phyloP scores from a whole-genome alignment of 1,284 basidiomycete species.

The Pascua guehoae region DNA sequence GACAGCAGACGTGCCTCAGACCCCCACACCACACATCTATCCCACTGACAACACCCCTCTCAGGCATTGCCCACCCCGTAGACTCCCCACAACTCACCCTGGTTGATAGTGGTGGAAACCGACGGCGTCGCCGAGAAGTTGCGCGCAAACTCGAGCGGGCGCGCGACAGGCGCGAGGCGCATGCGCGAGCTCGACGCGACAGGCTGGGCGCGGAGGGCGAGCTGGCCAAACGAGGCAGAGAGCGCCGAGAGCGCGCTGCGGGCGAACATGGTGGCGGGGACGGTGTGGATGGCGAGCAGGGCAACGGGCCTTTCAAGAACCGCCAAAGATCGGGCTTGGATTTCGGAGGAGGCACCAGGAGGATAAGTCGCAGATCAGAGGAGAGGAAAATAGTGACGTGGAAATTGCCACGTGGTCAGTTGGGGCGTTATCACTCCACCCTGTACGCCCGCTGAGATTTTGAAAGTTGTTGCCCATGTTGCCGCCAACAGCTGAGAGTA shows the following conservation, averaged over 20 bases:
- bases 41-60: background rate
- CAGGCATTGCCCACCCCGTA: no score
- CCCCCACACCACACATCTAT: no score
- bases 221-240: slow-evolving; percentile 26
- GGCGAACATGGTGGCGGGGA: slow-evolving; percentile 11
- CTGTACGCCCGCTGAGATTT: no score
- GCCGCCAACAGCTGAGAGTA: no score
- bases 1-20: no score
- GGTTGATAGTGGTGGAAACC: slow-evolving; percentile 69
- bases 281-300: background rate
- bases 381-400: no score
- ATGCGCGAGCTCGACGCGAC: slow-evolving; percentile 28
- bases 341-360: no score
- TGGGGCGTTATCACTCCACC: no score
- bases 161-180: slow-evolving; percentile 2
- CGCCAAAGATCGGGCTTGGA: no score
- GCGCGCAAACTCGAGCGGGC: slow-evolving; percentile 43
- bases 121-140: slow-evolving; percentile 64
- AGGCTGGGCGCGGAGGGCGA: slow-evolving; percentile 25
- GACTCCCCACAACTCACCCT: slow-evolving; percentile 48
- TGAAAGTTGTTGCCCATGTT: no score
- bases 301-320: background rate
- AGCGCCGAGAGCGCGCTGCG: slow-evolving; percentile 23
- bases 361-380: no score
- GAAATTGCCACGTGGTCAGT: no score